Evolutionary conservation across 352 stramenopile species (phyloP).

Genomic region (Phytophthora hybrid): DNA sequence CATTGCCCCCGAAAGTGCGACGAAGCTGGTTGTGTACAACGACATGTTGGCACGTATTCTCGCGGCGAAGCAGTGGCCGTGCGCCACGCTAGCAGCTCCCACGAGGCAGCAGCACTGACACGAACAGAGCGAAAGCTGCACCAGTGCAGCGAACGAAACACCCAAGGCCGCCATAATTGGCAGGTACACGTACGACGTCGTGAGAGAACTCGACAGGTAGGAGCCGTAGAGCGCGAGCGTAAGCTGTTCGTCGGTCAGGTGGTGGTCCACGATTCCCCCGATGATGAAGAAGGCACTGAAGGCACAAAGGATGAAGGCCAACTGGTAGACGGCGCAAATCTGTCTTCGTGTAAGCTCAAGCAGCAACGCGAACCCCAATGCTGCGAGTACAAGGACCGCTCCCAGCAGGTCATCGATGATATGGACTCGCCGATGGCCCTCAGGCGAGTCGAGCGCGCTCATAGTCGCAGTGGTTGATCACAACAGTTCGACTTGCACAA

Average conservation of each 20-base stretch:
- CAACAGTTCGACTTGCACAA: constrained; percentile 5
- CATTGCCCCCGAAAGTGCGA: constrained; percentile 62
- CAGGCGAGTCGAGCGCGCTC: constrained; percentile 26
- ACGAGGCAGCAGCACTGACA: constrained; percentile 78
- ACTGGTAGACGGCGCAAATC: constrained; percentile 74
- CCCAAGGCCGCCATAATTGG: constrained; percentile 48
- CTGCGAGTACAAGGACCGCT: constrained; percentile 64
- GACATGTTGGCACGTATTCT: constrained; percentile 62
- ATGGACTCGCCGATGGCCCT: constrained; percentile 54
- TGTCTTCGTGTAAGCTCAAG: constrained; percentile 78
- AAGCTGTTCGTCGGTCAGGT: constrained; percentile 78
- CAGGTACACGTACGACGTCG: constrained; percentile 73
- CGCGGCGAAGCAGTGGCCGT: constrained; percentile 60
- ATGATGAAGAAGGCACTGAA: constrained; percentile 67
- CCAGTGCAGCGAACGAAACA: constrained; percentile 48
- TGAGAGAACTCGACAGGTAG: constrained; percentile 55
- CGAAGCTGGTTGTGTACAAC: constrained; percentile 58
- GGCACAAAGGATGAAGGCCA: constrained; percentile 69
- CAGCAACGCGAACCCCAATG: constrained; percentile 51
- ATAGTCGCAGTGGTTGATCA: constrained; percentile 14
- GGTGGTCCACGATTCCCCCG: constrained; percentile 75
- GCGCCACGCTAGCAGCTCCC: constrained; percentile 37
- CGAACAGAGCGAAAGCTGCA: constrained; percentile 65
- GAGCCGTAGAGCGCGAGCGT: constrained; percentile 71
- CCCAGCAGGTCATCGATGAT: constrained; percentile 84